A percentile compares a stretch with the other conserved stretches of the same genome.
phyloP scores from a whole-genome alignment of 2,329 filamentous ascomycete genomes.

The Xylaria sp. region DNA sequence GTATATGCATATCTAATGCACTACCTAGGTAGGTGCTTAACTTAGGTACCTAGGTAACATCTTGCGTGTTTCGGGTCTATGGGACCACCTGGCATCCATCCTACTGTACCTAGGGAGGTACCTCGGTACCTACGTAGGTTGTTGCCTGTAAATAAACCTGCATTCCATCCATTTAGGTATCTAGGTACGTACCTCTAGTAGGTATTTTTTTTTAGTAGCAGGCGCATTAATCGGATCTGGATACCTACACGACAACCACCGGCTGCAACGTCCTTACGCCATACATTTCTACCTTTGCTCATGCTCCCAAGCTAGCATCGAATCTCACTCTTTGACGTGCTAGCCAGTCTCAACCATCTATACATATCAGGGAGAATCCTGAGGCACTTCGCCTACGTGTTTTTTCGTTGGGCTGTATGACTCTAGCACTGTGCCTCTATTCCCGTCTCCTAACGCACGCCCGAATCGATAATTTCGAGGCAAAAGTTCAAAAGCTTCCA shows the following conservation, averaged over 20 bases:
- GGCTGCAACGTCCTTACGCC: constrained; percentile 14
- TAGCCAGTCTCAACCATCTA: background rate
- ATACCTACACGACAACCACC: constrained; percentile 17
- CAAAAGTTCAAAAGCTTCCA: constrained; percentile 8
- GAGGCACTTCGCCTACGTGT: constrained; percentile 8
- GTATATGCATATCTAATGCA: too few relatives aligned
- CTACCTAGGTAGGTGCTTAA: too few relatives aligned
- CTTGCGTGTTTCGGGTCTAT: background rate
- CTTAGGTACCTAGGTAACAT: too few relatives aligned
- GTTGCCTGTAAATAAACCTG: constrained; percentile 24
- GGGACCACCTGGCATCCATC: background rate
- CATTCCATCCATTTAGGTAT: constrained; percentile 3
- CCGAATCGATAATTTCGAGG: constrained; percentile 1
- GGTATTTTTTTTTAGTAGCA: constrained; percentile 14
- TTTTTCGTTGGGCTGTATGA: constrained; percentile 2
- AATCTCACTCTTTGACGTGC: constrained; percentile 1
- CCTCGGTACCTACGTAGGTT: background rate
- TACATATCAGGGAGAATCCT: background rate
- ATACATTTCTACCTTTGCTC: constrained; percentile 13
- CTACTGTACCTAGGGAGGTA: background rate
- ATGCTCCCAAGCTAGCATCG: constrained; percentile 5
- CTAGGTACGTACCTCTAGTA: background rate
- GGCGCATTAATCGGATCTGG: constrained; percentile 27
- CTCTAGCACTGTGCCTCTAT: background rate
- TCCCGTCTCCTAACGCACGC: background rate